Base-by-base conservation (phyloP, 2,329 filamentous ascomycete species). In the Nemania bipapillata region DNA sequence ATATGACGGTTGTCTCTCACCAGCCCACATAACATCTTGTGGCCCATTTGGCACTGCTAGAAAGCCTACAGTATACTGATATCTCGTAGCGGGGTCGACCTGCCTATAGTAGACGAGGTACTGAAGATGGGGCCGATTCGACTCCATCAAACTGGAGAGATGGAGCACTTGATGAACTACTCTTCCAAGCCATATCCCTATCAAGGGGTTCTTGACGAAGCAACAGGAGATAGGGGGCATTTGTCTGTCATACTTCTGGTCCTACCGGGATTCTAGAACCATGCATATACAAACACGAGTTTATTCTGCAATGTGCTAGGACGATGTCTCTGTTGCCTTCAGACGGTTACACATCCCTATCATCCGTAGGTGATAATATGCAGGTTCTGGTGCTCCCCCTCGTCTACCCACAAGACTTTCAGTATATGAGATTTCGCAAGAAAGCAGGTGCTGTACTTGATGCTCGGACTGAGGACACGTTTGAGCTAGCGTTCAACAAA, bases 251-350 rank as follows among this genome's bases (percentile, higher is more conserved):
- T 47, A 63, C 60, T 5, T 63, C 60, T 15, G 60, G 60, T 11
- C 56, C 60, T 12, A 63, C 60, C 11, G 60, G 60, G 9, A 65
- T 66, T 56, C 74, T 79, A 1, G 79, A 79, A 49, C 75, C 75
- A 4, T 72, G 78, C 11, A 63, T 74, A 22, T 73, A 68, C 65
- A 71, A 63, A 15, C 69, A 70, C 54, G 77, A 58, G 37, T 45
- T 57, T 32, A 55, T 65, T 40, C 35, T 66, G n/a, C 57, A 47
- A 5, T 20, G 35, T 35, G 69, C 63, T 7, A 58, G 58, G 45
- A 66, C 45, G 9, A 17, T 45, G 17, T 50, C 65, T 17, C 32
- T 70, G 1, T 26, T 58, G n/a, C 35, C 59, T 32, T 59, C 60
- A 12, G 53, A 68, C 9, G 65, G 58, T 28, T 59, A 63, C 40